phyloP scores from a whole-genome alignment of 2,329 filamentous ascomycete species.

The Mycosphaerella arachidis region DNA sequence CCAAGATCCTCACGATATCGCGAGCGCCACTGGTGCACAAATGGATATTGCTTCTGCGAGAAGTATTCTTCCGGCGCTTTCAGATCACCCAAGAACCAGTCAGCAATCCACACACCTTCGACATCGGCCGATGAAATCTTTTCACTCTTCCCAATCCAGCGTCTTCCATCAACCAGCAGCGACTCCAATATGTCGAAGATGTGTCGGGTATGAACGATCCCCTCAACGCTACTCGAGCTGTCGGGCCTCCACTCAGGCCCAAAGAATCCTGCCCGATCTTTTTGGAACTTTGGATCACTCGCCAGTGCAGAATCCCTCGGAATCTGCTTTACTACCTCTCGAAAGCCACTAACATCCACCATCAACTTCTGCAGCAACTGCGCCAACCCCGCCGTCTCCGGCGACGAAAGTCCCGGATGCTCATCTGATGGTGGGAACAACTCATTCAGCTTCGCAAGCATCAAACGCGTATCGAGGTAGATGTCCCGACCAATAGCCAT shows the following conservation, averaged over 20 bases:
- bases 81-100: slow-evolving; percentile 55
- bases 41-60: slow-evolving; percentile 52
- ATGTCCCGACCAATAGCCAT: slow-evolving; percentile 62
- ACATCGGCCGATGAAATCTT: slow-evolving; percentile 61
- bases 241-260: slow-evolving; percentile 42
- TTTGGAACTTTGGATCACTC: slow-evolving; percentile 54
- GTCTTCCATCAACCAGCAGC: slow-evolving; percentile 60
- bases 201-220: slow-evolving; percentile 51
- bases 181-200: slow-evolving; percentile 58
- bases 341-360: slow-evolving; percentile 56
- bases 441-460: slow-evolving; percentile 59
- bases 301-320: slow-evolving; percentile 51
- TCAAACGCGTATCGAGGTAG: slow-evolving; percentile 66
- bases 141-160: slow-evolving; percentile 57
- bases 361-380: slow-evolving; percentile 54
- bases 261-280: slow-evolving; percentile 51
- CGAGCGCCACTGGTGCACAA: slow-evolving; percentile 59
- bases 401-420: slow-evolving; percentile 34
- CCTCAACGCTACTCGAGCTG: slow-evolving; percentile 48
- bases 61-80: slow-evolving; percentile 53
- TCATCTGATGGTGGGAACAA: slow-evolving; percentile 42
- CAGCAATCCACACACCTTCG: slow-evolving; percentile 53
- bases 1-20: slow-evolving; percentile 54
- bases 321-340: slow-evolving; percentile 51
- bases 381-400: slow-evolving; percentile 42